phyloP scores from a whole-genome alignment of 257 asterid species.

The Galeopsis tetrahit region DNA sequence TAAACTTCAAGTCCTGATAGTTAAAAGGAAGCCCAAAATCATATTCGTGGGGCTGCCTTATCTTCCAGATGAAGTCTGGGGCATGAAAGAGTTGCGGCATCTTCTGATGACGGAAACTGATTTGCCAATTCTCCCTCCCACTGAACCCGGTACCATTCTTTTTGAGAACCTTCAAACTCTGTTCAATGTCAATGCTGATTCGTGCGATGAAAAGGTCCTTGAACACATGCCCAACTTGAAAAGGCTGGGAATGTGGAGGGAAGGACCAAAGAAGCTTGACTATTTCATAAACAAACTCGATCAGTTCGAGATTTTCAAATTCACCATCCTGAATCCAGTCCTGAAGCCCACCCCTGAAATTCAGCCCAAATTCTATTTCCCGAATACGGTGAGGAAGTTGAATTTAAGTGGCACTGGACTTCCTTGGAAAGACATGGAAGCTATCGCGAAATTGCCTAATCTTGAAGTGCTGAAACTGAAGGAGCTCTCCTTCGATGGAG shows the following conservation, averaged over 20 bases:
- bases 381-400: conserved; percentile 26
- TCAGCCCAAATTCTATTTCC: conserved; percentile 23
- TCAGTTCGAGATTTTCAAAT: conserved; percentile 37
- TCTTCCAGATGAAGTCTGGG: conserved; percentile 46
- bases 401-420: conserved; percentile 34
- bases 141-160: neutral
- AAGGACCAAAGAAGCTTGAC: neutral
- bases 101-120: conserved; percentile 34
- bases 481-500: conserved; percentile 35
- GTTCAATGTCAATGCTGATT: conserved; percentile 26
- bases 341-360: conserved; percentile 24
- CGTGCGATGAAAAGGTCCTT: conserved; percentile 37
- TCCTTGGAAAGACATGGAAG: conserved; percentile 41
- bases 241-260: conserved; percentile 39
- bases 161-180: conserved; percentile 42
- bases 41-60: conserved; percentile 35
- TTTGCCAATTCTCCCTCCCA: conserved; percentile 22
- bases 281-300: conserved; percentile 27
- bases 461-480: conserved; percentile 43
- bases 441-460: conserved; percentile 16
- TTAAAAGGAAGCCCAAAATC: conserved; percentile 40
- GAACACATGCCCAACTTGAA: conserved; percentile 43
- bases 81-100: conserved; percentile 48
- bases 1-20: conserved; percentile 36
- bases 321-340: conserved; percentile 36